Conservation (phyloP, 306 rosid species). For the Arachis stenosperma region DNA sequence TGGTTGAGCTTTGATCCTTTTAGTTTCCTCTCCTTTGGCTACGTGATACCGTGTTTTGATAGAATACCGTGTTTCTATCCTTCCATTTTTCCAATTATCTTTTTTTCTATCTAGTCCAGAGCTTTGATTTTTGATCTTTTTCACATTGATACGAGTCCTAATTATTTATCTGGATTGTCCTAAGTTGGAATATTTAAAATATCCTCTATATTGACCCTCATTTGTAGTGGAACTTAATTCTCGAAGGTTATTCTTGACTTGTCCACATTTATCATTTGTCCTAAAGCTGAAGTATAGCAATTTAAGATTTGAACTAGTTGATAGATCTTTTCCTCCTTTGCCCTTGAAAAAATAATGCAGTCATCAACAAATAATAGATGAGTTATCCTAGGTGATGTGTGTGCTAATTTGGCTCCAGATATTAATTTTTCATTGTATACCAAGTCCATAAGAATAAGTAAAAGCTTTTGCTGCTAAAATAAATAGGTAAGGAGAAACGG, state of each 20-base stretch:
- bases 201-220: too few species aligned
- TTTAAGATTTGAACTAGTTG: not conserved
- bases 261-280: not conserved
- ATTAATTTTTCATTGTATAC: not conserved
- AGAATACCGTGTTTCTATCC: not conserved
- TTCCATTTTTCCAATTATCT: too few species aligned
- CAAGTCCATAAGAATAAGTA: not conserved
- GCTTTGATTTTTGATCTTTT: not conserved
- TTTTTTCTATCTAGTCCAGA: too few species aligned
- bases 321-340: not conserved
- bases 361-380: not conserved
- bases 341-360: not conserved
- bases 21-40: too few species aligned
- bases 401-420: not conserved
- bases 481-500: not conserved
- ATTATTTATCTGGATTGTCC: not conserved
- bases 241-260: not conserved
- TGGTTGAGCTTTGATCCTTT: too few species aligned
- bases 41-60: too few species aligned
- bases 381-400: not conserved
- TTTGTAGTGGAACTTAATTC: not conserved
- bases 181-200: not conserved
- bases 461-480: not conserved
- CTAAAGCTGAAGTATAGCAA: rapidly evolving
- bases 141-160: not conserved